phyloP scores from a whole-genome alignment of 2,329 filamentous ascomycete species.

The Lachnellula arida region DNA sequence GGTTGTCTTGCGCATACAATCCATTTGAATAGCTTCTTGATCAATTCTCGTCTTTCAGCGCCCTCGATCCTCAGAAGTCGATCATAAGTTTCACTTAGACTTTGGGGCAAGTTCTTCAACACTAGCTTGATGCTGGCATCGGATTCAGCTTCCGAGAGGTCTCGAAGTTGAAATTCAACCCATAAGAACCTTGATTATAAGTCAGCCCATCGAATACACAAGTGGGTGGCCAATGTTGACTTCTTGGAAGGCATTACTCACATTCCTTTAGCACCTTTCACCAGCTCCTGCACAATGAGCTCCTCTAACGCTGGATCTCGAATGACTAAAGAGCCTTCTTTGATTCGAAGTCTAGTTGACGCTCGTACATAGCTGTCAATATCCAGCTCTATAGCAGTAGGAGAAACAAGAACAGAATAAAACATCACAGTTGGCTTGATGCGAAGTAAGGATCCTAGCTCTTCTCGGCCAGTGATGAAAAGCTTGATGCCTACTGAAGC shows the following conservation, averaged over 20 bases:
- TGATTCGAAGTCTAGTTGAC: neutral
- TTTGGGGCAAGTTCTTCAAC: slow-evolving; percentile 10
- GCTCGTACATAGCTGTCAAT: slow-evolving; percentile 10
- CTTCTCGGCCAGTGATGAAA: slow-evolving; percentile 8
- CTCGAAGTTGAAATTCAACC: slow-evolving; percentile 17
- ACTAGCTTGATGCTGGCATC: slow-evolving; percentile 9
- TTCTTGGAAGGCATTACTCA: slow-evolving; percentile 1
- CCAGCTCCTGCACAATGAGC: slow-evolving; percentile 6
- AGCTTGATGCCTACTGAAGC: neutral
- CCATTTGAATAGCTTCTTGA: slow-evolving; percentile 16
- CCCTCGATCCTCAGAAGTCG: slow-evolving; percentile 11
- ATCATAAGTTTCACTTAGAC: slow-evolving; percentile 14
- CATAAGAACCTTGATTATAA: slow-evolving; percentile 14
- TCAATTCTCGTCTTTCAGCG: neutral
- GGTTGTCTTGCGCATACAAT: slow-evolving; percentile 13
- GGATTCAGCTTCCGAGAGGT: slow-evolving; percentile 14
- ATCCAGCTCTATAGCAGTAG: slow-evolving; percentile 5
- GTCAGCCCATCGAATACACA: too few relatives aligned
- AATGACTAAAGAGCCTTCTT: slow-evolving; percentile 5
- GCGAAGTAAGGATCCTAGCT: neutral
- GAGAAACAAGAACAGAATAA: neutral
- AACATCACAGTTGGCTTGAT: neutral
- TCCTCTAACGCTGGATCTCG: slow-evolving; percentile 4
- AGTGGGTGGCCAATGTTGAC: too few relatives aligned
- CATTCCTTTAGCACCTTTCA: slow-evolving; percentile 16